A percentile compares a stretch with the other conserved stretches of the same genome.
Conservation (phyloP, 2,329 filamentous ascomycete species). For the Diaporthe vaccinii region DNA sequence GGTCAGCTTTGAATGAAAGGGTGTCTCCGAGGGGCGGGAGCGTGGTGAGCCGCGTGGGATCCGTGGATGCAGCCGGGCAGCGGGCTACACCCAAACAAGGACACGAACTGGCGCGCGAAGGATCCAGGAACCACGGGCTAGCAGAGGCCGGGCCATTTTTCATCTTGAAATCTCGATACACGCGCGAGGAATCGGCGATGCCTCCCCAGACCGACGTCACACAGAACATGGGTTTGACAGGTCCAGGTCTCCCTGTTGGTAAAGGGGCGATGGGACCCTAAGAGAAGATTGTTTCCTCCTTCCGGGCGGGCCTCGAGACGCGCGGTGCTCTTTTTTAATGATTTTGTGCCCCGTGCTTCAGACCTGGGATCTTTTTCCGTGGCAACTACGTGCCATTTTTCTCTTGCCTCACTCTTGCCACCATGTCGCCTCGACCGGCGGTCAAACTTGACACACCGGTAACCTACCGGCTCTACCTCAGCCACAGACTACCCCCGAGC, state of each 20-base stretch:
- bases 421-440: conserved; percentile 12
- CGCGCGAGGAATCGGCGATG: background rate
- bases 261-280: background rate
- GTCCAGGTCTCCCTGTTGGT: background rate
- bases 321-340: conserved; percentile 22
- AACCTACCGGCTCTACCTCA: conserved; percentile 12
- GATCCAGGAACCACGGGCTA: conserved; percentile 25
- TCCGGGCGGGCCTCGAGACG: background rate
- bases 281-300: conserved; percentile 21
- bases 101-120: background rate
- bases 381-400: conserved; percentile 17
- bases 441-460: conserved; percentile 21
- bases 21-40: background rate
- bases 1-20: background rate
- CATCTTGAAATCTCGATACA: background rate
- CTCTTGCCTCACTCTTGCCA: background rate
- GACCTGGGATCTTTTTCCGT: background rate
- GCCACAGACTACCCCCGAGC: conserved; percentile 21
- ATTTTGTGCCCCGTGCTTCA: conserved; percentile 12
- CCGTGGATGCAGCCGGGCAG: background rate
- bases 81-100: conserved; percentile 3
- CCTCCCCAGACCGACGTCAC: background rate
- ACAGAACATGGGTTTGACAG: background rate
- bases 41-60: conserved; percentile 5
- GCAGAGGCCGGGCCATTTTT: background rate